These are phyloP conservation scores for Solanum rostratum DNA, from an alignment of 257 asterid genomes.

Conservation along the genomic window DNA sequence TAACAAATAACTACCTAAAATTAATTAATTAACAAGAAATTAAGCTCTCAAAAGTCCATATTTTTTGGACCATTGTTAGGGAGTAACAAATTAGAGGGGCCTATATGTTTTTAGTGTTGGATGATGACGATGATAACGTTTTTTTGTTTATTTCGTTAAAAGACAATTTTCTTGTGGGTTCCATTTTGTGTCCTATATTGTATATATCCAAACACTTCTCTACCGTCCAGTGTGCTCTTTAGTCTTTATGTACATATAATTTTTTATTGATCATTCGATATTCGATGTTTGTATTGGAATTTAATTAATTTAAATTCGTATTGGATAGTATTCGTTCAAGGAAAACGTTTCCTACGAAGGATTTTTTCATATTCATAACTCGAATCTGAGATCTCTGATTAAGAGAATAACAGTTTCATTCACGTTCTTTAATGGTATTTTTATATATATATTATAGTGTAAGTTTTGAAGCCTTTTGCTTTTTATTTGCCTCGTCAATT, in stretches of 20 bases:
- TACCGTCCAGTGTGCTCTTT: conserved; percentile 41
- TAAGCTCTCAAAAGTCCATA: not conserved
- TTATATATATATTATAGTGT: not conserved
- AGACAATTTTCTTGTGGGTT: conserved; percentile 23
- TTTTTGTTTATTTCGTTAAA: conserved; percentile 17
- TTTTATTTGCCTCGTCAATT: not conserved
- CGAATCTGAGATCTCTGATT: no score
- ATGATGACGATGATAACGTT: conserved; percentile 17
- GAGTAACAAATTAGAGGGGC: not conserved
- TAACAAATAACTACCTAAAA: not conserved
- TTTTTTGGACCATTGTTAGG: not conserved
- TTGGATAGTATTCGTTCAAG: no score
- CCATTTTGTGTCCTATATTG: conserved; percentile 15
- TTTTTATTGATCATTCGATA: no score
- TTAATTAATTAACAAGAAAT: not conserved
- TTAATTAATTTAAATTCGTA: no score
- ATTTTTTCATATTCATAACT: rapidly evolving
- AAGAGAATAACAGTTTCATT: no score
- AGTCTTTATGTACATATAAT: not conserved
- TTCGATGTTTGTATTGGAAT: no score
- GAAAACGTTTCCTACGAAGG: no score
- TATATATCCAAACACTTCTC: conserved; percentile 8
- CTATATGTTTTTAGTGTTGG: conserved; percentile 7
- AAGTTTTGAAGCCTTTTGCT: not conserved
- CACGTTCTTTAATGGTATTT: no score